Conservation (phyloP, 192 early-diverging fungal genomes). For the Chytriomyces sp. region DNA sequence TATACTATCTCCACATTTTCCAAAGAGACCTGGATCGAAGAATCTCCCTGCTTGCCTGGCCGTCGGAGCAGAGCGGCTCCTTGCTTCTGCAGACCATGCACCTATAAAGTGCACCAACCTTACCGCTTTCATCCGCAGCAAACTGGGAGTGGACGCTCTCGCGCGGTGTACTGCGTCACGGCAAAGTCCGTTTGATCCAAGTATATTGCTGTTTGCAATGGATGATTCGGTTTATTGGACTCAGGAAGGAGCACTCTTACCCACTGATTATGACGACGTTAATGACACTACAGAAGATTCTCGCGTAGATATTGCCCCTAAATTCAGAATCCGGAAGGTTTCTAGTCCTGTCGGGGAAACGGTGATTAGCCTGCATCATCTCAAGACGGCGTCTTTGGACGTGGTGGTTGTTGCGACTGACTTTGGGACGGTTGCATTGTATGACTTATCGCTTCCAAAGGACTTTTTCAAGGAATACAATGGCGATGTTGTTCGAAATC, state of each 20-base stretch:
- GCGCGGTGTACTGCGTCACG: conserved; percentile 15
- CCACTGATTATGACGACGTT: background rate
- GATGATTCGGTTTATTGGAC: conserved; percentile 28
- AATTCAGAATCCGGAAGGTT: conserved; percentile 16
- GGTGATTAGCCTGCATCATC: conserved; percentile 20
- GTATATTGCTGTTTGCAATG: conserved; percentile 7
- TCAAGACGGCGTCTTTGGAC: conserved; percentile 13
- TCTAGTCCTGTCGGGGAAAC: conserved; percentile 7
- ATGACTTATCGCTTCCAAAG: conserved; percentile 3
- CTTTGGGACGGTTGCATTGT: conserved; percentile 26
- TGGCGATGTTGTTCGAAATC: background rate
- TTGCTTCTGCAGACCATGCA: background rate
- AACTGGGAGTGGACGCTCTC: conserved; percentile 5
- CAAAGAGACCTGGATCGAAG: background rate
- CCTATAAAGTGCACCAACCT: background rate
- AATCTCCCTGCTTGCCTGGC: background rate
- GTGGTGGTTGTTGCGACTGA: conserved; percentile 25
- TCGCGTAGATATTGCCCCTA: background rate
- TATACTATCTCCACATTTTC: background rate
- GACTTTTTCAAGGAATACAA: background rate
- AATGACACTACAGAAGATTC: background rate
- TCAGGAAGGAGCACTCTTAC: background rate
- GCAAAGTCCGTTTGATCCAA: conserved; percentile 13
- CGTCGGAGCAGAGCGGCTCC: background rate
- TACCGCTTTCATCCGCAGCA: background rate